phyloP scores from a whole-genome alignment of 2,329 filamentous ascomycete genomes.

The Microsporum ferrugineum region DNA sequence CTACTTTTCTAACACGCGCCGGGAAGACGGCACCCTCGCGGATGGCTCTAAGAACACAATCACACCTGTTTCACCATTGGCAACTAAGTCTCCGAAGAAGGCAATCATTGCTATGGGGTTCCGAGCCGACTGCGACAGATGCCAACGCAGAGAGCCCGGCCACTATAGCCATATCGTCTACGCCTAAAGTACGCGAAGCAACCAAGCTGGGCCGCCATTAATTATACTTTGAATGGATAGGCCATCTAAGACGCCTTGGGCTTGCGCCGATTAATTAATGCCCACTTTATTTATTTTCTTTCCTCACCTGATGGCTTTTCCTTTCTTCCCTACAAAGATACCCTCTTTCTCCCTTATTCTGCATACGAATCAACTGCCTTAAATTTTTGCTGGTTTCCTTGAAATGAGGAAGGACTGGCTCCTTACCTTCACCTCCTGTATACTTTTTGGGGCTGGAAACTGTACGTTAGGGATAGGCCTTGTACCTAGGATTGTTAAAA shows the following conservation, averaged over 20 bases:
- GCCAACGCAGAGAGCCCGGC: slow-evolving; percentile 59
- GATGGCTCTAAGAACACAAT: neutral
- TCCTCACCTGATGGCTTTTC: neutral
- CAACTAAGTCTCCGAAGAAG: slow-evolving; percentile 30
- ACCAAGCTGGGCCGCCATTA: neutral
- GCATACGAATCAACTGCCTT: neutral
- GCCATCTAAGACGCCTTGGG: neutral
- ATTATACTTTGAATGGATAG: neutral
- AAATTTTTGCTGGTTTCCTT: neutral
- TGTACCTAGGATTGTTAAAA: neutral
- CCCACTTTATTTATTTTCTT: neutral
- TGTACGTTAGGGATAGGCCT: neutral
- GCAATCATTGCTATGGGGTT: slow-evolving; percentile 68
- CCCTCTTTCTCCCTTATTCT: neutral
- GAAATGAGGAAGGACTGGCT: neutral
- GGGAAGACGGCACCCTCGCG: neutral
- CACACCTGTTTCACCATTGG: neutral
- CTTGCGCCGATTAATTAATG: neutral
- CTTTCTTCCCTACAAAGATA: neutral
- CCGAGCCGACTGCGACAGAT: slow-evolving; percentile 67
- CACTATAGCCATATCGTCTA: slow-evolving; percentile 69
- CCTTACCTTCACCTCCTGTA: neutral
- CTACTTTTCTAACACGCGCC: neutral
- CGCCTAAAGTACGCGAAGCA: slow-evolving; percentile 13
- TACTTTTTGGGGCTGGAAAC: neutral